These are phyloP conservation scores for Aschersonia sp. DNA, from an alignment of 2,329 filamentous ascomycete species.

Conservation along the genomic window DNA sequence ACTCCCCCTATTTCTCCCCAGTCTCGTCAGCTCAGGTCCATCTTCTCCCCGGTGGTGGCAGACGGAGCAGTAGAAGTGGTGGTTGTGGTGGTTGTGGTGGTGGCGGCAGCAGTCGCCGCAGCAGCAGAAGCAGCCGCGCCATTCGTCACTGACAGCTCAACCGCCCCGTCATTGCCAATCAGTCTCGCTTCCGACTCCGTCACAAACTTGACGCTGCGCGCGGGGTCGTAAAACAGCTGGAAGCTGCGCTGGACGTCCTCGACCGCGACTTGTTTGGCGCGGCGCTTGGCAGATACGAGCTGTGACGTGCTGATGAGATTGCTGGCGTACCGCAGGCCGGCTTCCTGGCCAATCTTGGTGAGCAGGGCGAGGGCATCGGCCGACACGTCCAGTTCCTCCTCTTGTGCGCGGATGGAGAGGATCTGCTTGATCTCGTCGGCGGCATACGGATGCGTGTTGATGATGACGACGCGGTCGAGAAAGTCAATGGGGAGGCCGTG, in stretches of 20 bases:
- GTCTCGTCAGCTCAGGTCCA: slow-evolving; percentile 25
- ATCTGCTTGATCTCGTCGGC: slow-evolving; percentile 85
- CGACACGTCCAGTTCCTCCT: slow-evolving; percentile 88
- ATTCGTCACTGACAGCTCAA: slow-evolving; percentile 46
- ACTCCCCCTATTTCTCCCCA: neutral
- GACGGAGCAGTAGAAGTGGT: no score
- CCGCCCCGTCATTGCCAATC: slow-evolving; percentile 73
- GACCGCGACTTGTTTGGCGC: slow-evolving; percentile 67
- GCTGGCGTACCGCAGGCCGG: slow-evolving; percentile 87
- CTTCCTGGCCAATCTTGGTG: slow-evolving; percentile 89
- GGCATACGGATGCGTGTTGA: slow-evolving; percentile 78
- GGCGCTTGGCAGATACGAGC: slow-evolving; percentile 73
- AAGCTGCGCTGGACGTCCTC: slow-evolving; percentile 90
- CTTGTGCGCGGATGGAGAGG: slow-evolving; percentile 77
- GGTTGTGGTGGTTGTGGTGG: no score
- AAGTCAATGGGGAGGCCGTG: slow-evolving; percentile 94
- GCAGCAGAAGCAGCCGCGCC: slow-evolving; percentile 3
- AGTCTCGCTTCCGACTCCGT: slow-evolving; percentile 80
- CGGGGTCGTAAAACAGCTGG: slow-evolving; percentile 82
- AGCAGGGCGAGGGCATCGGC: slow-evolving; percentile 82
- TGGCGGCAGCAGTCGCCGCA: no score
- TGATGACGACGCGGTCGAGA: slow-evolving; percentile 87
- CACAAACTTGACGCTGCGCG: slow-evolving; percentile 81
- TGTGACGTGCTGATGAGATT: slow-evolving; percentile 94
- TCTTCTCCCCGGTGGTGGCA: slow-evolving; percentile 16